Evolutionary conservation across 495 filamentous ascomycete species (phyloP).

Genomic region (Clavariopsis aquatica): DNA sequence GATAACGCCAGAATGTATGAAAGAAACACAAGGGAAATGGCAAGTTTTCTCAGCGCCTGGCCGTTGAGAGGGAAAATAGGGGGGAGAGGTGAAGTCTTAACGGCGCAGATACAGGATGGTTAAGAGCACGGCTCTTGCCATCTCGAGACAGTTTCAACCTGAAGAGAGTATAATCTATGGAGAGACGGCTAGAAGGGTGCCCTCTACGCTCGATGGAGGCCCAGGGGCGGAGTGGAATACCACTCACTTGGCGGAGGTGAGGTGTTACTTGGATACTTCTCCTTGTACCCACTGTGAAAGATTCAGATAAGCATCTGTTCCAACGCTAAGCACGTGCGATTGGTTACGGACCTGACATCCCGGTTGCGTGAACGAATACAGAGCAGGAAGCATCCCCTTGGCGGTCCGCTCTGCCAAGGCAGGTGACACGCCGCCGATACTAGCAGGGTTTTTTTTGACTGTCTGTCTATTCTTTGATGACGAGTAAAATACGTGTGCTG

Average conservation of each 20-base stretch:
- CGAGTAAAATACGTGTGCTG: neutral
- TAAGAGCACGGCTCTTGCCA: neutral
- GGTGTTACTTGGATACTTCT: conserved; percentile 17
- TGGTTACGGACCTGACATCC: neutral
- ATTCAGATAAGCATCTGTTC: conserved; percentile 18
- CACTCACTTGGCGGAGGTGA: conserved; percentile 16
- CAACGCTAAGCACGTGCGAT: neutral
- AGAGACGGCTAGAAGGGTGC: conserved; percentile 7
- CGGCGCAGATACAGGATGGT: neutral
- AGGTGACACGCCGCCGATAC: neutral
- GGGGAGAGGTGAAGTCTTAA: conserved; percentile 4
- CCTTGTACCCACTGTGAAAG: conserved; percentile 24
- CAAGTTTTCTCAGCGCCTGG: conserved; percentile 13
- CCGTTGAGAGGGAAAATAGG: conserved; percentile 10
- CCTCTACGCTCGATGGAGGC: neutral
- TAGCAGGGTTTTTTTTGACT: neutral
- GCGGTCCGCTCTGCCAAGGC: neutral
- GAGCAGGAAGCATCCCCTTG: neutral
- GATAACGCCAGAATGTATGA: neutral
- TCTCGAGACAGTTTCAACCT: conserved; percentile 16
- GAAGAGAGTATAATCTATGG: neutral
- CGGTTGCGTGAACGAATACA: neutral
- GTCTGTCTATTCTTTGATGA: neutral
- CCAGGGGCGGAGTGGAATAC: conserved; percentile 21
- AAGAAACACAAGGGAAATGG: conserved; percentile 8